Percentiles rank a stretch among this genome's conserved stretches.
Evolutionary conservation across 179 eudicot species (phyloP).

Genomic region (Carnegiea gigantea): DNA sequence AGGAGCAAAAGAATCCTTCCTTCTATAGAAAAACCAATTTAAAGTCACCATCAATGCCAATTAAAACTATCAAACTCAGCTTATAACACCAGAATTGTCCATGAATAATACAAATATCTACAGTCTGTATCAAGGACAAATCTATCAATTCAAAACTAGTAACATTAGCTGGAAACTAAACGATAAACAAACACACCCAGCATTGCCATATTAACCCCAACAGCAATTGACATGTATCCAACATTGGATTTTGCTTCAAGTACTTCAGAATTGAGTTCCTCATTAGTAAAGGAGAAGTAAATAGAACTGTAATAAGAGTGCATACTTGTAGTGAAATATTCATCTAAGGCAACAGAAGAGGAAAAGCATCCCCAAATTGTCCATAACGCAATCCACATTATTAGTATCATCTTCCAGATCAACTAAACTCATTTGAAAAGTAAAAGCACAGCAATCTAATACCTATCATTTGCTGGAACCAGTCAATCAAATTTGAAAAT

Average conservation of each 20-base stretch:
- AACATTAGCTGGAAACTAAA: not conserved
- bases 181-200: not conserved
- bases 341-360: not conserved
- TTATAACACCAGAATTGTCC: not conserved
- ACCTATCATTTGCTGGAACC: not conserved
- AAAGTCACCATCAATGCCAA: not conserved
- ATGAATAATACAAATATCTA: not conserved
- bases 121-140: not conserved
- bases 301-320: not conserved
- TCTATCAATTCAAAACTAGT: constrained; percentile 8
- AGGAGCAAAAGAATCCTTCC: too few relatives aligned
- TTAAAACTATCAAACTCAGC: not conserved
- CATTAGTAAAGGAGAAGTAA: not conserved
- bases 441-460: not conserved
- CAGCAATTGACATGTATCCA: not conserved
- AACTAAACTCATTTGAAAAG: not conserved
- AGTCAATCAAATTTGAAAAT: constrained; percentile 10
- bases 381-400: not conserved
- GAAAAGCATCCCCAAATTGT: not conserved
- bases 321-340: not conserved
- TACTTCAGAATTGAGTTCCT: not conserved
- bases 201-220: not conserved
- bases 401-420: not conserved
- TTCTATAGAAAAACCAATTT: too few relatives aligned
- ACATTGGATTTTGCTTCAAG: not conserved